Evolutionary conservation across 2,329 filamentous ascomycete species (phyloP).

Genomic region (Exophiala spinifera): DNA sequence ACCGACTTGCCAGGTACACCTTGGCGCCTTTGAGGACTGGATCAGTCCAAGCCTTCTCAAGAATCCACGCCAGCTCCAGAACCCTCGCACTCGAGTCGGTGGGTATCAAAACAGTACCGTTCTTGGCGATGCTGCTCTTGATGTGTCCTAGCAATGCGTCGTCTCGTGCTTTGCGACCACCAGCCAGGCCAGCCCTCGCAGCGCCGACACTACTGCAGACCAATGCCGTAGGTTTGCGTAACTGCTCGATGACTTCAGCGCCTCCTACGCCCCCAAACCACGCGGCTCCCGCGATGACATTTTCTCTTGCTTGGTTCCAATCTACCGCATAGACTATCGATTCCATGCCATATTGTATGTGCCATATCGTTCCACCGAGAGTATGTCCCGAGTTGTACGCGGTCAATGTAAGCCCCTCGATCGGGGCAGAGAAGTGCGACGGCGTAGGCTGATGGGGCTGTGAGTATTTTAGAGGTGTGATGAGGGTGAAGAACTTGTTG

Average conservation of each 20-base stretch:
- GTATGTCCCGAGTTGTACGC: slow-evolving; percentile 97
- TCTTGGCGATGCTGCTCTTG: slow-evolving; percentile 70
- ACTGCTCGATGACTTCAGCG: slow-evolving; percentile 86
- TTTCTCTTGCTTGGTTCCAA: slow-evolving; percentile 97
- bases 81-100: slow-evolving; percentile 95
- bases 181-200: slow-evolving; percentile 65
- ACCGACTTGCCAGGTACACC: slow-evolving; percentile 81
- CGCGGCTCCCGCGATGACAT: slow-evolving; percentile 87
- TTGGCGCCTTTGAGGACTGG: slow-evolving; percentile 51
- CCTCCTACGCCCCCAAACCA: slow-evolving; percentile 85
- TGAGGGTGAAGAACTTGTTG: slow-evolving; percentile 81
- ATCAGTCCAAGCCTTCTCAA: slow-evolving; percentile 86
- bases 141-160: slow-evolving; percentile 82
- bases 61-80: slow-evolving; percentile 82
- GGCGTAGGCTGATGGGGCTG: slow-evolving; percentile 88
- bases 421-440: slow-evolving; percentile 80
- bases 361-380: slow-evolving; percentile 96
- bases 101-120: slow-evolving; percentile 88
- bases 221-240: slow-evolving; percentile 88
- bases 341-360: slow-evolving; percentile 93
- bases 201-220: slow-evolving; percentile 86
- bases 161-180: slow-evolving; percentile 76
- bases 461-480: slow-evolving; percentile 92
- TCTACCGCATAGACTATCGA: slow-evolving; percentile 97
- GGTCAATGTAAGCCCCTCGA: slow-evolving; percentile 89